A percentile compares a stretch with the other conserved stretches of the same genome.
Evolutionary conservation across 306 rosid genomes (phyloP).

Genomic region (Sicyos edulis): DNA sequence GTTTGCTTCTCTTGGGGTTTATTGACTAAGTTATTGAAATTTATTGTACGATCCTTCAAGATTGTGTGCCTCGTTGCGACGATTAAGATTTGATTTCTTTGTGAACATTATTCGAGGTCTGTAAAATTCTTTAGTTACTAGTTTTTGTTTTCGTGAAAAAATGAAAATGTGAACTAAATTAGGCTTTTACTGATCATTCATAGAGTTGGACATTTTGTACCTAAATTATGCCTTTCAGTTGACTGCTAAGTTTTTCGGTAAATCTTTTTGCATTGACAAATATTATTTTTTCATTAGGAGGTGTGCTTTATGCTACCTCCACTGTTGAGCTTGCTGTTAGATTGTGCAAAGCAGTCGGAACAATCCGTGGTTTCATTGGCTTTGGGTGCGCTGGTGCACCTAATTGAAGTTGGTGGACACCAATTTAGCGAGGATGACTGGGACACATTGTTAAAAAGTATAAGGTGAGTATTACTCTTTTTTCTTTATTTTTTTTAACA

Average conservation of each 20-base stretch:
- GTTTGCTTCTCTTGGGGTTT: slow-evolving; percentile 1
- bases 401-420: slow-evolving; percentile 98
- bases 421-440: slow-evolving; percentile 90
- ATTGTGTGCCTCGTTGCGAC: no score
- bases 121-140: not conserved
- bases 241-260: slow-evolving; percentile 12
- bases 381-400: slow-evolving; percentile 95
- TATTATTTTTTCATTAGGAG: slow-evolving; percentile 59
- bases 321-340: slow-evolving; percentile 78
- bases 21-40: not conserved
- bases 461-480: slow-evolving; percentile 42
- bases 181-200: not conserved
- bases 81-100: no score
- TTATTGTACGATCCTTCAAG: slow-evolving; percentile 52
- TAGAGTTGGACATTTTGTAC: no score
- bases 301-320: slow-evolving; percentile 98
- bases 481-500: not conserved
- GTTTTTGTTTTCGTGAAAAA: not conserved
- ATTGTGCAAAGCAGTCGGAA: slow-evolving; percentile 95
- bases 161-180: not conserved
- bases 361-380: slow-evolving; percentile 96
- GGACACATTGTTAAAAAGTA: slow-evolving; percentile 89
- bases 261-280: slow-evolving; percentile 13
- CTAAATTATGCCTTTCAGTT: slow-evolving; percentile 1
- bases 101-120: no score